Base-by-base conservation (phyloP, 2,329 filamentous ascomycete species). In the Penicillium sclerotigenum region DNA sequence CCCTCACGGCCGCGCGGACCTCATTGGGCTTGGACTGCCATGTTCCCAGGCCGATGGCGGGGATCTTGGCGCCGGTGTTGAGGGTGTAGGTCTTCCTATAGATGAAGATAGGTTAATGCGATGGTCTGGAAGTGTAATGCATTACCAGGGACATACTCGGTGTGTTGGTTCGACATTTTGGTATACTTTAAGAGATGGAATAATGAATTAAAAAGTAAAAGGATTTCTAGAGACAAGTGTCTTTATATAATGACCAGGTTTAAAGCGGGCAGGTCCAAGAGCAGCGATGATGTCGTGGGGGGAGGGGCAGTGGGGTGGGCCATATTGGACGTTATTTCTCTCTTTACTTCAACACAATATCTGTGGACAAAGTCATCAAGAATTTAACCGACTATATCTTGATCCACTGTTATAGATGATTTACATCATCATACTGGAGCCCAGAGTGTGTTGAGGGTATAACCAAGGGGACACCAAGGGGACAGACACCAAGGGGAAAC, bases 1-100 rank as follows among this genome's bases (percentile, higher is more conserved):
- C 71, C 48, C 72, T 72, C 36, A 83, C 80, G 8, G 80, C 79
- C 51, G 73, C 74, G 10, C 71, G 68, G 61, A 81, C 80, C 65
- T 82, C 79, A 40, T 78, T 79, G 46, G 79, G 77, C 66, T 77
- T 75, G 63, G 81, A 80, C 63, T 83, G 80, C 80, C 79, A 83
- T 47, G 81, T 83, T 36, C 81, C 81, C 56, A 83, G 79, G 28
- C 80, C 80, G 42, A 82, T 62, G 34, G 77, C 76, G 28, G 77
- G 77, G 48, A 80, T 80, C 61, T 78, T 73, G 58, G 69, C 76
- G 36, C 78, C 78, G 16, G 77, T 80, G 68, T 80, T 81, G 33
- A 81, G 71, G 62, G 76, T 79, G 66, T 77, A 76, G 20, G 64
- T 66, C 57, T 73, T 74, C 49, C 72, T 74, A 24, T 37, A 42